Evolutionary conservation across 108 stramenopile species (phyloP).

Genomic region (Aurantiochytrium sp.): DNA sequence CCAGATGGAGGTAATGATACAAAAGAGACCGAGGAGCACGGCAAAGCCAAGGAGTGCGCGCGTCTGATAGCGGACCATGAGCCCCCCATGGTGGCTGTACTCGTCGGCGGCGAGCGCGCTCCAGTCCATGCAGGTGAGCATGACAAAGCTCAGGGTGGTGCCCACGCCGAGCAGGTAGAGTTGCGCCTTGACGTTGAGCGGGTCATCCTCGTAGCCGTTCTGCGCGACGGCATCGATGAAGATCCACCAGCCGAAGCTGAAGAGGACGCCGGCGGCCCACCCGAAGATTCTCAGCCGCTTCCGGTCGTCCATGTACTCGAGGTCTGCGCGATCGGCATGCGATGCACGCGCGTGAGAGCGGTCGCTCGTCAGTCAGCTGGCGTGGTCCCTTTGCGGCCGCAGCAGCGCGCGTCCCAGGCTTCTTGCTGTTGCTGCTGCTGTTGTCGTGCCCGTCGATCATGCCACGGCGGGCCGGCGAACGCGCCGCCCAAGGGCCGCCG

Average conservation of each 20-base stretch:
- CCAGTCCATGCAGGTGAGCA: slow-evolving; percentile 9
- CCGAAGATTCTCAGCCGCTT: neutral
- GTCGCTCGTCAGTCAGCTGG: no score
- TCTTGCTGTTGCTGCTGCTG: no score
- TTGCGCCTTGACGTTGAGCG: slow-evolving; percentile 4
- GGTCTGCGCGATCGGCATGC: neutral
- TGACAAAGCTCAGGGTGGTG: neutral
- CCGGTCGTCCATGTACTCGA: slow-evolving; percentile 12
- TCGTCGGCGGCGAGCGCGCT: slow-evolving; percentile 1
- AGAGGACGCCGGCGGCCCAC: neutral
- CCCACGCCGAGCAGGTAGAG: neutral
- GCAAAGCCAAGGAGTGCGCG: slow-evolving; percentile 16
- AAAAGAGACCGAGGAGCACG: neutral
- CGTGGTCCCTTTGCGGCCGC: no score
- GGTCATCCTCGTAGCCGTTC: neutral
- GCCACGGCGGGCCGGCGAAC: no score
- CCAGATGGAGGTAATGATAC: slow-evolving; percentile 13
- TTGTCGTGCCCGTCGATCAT: no score
- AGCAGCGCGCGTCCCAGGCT: no score
- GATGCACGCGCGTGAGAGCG: no score
- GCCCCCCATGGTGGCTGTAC: slow-evolving; percentile 15
- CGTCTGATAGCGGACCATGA: slow-evolving; percentile 12
- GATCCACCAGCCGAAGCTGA: slow-evolving; percentile 7
- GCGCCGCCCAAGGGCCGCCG: no score
- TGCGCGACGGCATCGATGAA: slow-evolving; percentile 24